These are phyloP conservation scores for Lathyrus tuberosus DNA, from an alignment of 306 rosid species.

Conservation along the genomic window DNA sequence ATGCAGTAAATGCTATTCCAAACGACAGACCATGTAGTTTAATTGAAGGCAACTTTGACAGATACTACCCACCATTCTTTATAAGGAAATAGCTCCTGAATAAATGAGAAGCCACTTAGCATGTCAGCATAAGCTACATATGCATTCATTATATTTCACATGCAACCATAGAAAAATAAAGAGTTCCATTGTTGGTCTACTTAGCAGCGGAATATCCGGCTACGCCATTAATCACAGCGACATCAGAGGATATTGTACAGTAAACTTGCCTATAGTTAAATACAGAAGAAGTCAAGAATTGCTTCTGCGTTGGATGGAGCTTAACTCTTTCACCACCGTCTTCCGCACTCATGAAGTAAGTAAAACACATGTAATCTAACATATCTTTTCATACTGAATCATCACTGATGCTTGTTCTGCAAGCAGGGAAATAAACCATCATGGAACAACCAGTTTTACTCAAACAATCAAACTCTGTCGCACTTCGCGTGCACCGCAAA, in stretches of 20 bases:
- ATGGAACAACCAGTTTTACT: too few species aligned
- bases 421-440: constrained; percentile 92
- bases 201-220: constrained; percentile 94
- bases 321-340: constrained; percentile 86
- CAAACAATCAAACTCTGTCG: too few species aligned
- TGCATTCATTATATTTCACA: too few species aligned
- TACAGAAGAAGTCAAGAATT: constrained; percentile 81
- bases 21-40: too few species aligned
- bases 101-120: too few species aligned
- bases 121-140: too few species aligned
- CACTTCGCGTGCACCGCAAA: too few species aligned
- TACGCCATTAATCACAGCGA: constrained; percentile 96
- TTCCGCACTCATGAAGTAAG: constrained; percentile 99
- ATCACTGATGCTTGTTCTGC: constrained; percentile 28
- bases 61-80: too few species aligned
- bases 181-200: constrained; percentile 90
- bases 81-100: too few species aligned
- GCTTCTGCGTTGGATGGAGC: constrained; percentile 94
- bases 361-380: constrained; percentile 22
- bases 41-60: too few species aligned
- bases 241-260: constrained; percentile 93
- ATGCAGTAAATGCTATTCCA: too few species aligned
- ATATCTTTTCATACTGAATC: not conserved
- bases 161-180: too few species aligned
- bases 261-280: constrained; percentile 73